These are phyloP conservation scores for Wickerhamiella kurtzmanii DNA, from an alignment of 805 yeast species.

Conservation along the genomic window DNA sequence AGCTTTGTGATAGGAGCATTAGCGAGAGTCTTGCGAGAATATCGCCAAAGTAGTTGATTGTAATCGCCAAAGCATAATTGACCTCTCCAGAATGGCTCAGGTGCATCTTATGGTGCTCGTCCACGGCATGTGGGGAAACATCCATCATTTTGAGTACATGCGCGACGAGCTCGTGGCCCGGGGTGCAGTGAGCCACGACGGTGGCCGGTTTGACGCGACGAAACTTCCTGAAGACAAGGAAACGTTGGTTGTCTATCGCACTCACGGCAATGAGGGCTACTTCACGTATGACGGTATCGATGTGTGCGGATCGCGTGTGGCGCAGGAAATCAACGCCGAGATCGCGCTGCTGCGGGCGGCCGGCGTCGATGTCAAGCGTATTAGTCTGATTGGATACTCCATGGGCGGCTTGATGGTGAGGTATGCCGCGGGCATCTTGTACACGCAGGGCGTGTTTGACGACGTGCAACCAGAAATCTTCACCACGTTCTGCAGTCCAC, in stretches of 20 bases:
- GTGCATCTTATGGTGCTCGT: slow-evolving; percentile 15
- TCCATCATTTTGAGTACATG: slow-evolving; percentile 52
- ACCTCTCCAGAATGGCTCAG: not conserved
- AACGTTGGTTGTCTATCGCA: slow-evolving; percentile 33
- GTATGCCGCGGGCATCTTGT: slow-evolving; percentile 62
- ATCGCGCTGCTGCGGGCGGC: slow-evolving; percentile 19
- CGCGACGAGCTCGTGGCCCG: slow-evolving; percentile 32
- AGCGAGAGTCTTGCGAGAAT: no score
- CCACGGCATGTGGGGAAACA: slow-evolving; percentile 57
- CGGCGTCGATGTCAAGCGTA: slow-evolving; percentile 37
- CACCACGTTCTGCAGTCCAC: slow-evolving; percentile 56
- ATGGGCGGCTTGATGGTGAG: slow-evolving; percentile 78
- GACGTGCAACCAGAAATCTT: slow-evolving; percentile 43
- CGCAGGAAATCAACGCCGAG: slow-evolving; percentile 44
- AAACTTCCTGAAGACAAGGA: not conserved
- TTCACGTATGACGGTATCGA: slow-evolving; percentile 80
- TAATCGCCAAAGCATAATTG: no score
- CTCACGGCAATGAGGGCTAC: slow-evolving; percentile 54
- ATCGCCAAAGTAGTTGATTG: no score
- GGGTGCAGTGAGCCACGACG: slow-evolving; percentile 20
- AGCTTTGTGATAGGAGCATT: no score
- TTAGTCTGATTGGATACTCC: slow-evolving; percentile 78
- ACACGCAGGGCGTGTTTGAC: slow-evolving; percentile 40
- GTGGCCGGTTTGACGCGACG: not conserved
- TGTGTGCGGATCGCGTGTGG: slow-evolving; percentile 64